A percentile compares a stretch with the other conserved stretches of the same genome.
These are phyloP conservation scores for Hamamelis virginiana DNA, from an alignment of 164 flowering plant genomes.

Conservation along the genomic window DNA sequence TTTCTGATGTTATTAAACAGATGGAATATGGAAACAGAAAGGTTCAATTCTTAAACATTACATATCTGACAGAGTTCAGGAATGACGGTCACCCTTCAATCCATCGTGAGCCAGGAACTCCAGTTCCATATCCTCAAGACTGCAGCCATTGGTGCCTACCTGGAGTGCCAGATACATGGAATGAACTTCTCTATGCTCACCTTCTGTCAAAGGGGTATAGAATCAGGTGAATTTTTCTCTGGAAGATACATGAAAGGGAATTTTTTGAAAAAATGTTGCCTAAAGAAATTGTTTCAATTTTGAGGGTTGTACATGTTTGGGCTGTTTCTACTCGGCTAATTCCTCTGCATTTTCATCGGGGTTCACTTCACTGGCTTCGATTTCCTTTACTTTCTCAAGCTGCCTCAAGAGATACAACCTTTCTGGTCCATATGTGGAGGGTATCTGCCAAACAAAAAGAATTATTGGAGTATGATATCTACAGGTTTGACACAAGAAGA, in stretches of 20 bases:
- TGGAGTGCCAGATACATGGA: constrained; percentile 85
- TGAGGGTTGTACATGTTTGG: constrained; percentile 20
- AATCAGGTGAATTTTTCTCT: constrained; percentile 13
- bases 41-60: constrained; percentile 53
- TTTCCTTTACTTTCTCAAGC: constrained; percentile 87
- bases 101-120: constrained; percentile 61
- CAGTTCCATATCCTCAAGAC: constrained; percentile 45
- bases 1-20: constrained; percentile 38
- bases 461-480: not conserved
- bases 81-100: constrained; percentile 64
- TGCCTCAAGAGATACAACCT: constrained; percentile 91
- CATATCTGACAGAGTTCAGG: constrained; percentile 63
- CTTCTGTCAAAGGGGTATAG: constrained; percentile 33
- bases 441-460: constrained; percentile 52
- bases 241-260: not conserved
- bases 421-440: constrained; percentile 85
- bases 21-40: constrained; percentile 36
- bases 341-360: constrained; percentile 46
- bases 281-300: not conserved
- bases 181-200: constrained; percentile 56
- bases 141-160: constrained; percentile 91
- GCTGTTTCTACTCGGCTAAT: constrained; percentile 17
- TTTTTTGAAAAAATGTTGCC: not conserved
- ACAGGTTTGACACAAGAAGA: constrained; percentile 4
- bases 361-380: constrained; percentile 54